Percentiles rank a stretch among this genome's conserved stretches.
phyloP scores from a whole-genome alignment of 208 protist species.

The Leishmania martiniquensis region DNA sequence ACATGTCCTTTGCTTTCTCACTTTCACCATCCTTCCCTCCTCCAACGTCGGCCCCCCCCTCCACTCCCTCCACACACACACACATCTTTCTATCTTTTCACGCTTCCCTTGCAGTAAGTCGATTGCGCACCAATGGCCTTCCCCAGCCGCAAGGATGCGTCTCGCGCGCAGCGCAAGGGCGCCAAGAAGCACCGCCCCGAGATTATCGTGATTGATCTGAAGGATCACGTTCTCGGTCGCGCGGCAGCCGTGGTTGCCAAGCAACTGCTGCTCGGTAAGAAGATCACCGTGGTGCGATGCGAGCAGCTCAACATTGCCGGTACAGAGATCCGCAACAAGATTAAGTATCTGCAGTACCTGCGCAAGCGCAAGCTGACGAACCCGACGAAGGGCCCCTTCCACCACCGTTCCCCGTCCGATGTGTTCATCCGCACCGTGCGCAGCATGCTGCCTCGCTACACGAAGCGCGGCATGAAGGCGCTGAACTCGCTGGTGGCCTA shows the following conservation, averaged over 20 bases:
- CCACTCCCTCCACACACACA: no score
- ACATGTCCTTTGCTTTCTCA: not conserved
- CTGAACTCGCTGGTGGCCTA: conserved; percentile 80
- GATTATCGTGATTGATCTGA: conserved; percentile 97
- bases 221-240: conserved; percentile 98
- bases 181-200: conserved; percentile 84
- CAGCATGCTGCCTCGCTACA: conserved; percentile 98
- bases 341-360: conserved; percentile 94
- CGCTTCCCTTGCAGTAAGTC: not conserved
- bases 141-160: conserved; percentile 64
- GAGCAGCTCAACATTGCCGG: conserved; percentile 97
- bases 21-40: not conserved
- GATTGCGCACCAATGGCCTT: no score
- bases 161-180: conserved; percentile 73
- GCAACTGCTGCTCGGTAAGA: conserved; percentile 96
- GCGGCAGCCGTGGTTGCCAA: conserved; percentile 98
- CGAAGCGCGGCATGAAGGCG: conserved; percentile 82
- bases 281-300: conserved; percentile 97
- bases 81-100: not conserved
- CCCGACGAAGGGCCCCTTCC: conserved; percentile 97
- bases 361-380: conserved; percentile 98
- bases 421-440: conserved; percentile 97
- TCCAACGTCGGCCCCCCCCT: no score
- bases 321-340: conserved; percentile 98
- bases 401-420: conserved; percentile 97